Evolutionary conservation across 192 early-diverging fungal species (phyloP), one percentile per base, ranked within the genome.

Genomic region (Chytriomyces sp.): DNA sequence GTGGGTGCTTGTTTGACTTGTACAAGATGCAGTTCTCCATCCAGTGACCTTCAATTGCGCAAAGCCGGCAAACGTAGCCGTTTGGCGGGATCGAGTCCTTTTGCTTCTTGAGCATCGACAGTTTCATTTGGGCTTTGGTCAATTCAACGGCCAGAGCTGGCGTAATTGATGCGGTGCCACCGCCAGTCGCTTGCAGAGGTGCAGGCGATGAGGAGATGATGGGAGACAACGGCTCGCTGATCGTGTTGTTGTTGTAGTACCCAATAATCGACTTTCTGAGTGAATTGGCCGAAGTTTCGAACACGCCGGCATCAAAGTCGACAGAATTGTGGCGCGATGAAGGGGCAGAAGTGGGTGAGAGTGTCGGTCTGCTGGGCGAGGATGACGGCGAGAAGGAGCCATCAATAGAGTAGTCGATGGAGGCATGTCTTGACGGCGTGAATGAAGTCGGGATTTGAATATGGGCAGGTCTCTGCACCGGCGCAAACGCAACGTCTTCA

Each of bases 21-120:
- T 75, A 75, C 8, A 75, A 57, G 28, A 75, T 75, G 46, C 73
- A 75, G 49, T 75, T 75, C 48, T 75, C 73, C 73, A 75, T 75
- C 73, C 73, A 75, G 63, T 75, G 73, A n/a, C 73, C 73, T 50
- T 75, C 73, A 50, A 75, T 75, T 7, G 73, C 61, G 23, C 73
- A 75, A n/a, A 75, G 73, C 8, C 73, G 62, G 45, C 73, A 75
- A 35, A n/a, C 24, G 64, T 75, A 75, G 13, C 73, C 73, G 7
- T 18, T 43, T 45, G 73, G 73, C 0, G 73, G 73, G 61, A 75
- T 8, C 11, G 73, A 50, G 63, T 75, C 73, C 2, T 24, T 18
- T 53, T 75, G 73, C 64, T 75, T 75, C 49, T 75, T 75, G 45
- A n/a, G 73, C 61, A 50, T 44, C 7, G 73, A 75, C 1, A 75